Evolutionary conservation across 2,329 filamentous ascomycete genomes (phyloP).

Genomic region (Stachybotrys chartarum): DNA sequence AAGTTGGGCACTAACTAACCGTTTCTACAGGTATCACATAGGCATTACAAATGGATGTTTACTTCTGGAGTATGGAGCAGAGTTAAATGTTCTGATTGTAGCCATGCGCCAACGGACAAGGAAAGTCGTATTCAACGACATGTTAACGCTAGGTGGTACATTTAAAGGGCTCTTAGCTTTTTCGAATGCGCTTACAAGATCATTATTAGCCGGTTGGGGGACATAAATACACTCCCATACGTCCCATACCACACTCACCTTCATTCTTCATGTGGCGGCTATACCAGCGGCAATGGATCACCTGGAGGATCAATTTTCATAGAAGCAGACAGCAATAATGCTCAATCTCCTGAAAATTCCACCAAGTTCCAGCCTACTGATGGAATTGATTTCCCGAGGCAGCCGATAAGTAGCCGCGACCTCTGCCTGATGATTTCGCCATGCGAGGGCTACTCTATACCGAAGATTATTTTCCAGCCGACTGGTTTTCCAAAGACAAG

Average conservation of each 20-base stretch:
- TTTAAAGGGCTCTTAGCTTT: conserved; percentile 31
- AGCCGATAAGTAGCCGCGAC: conserved; percentile 37
- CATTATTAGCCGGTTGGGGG: conserved; percentile 44
- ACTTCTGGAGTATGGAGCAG: conserved; percentile 24
- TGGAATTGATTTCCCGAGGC: conserved; percentile 37
- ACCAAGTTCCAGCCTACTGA: conserved; percentile 26
- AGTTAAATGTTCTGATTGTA: conserved; percentile 39
- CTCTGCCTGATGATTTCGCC: conserved; percentile 62
- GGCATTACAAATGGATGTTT: conserved; percentile 23
- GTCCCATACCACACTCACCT: conserved; percentile 56
- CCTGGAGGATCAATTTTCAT: conserved; percentile 41
- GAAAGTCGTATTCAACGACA: conserved; percentile 8
- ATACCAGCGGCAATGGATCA: conserved; percentile 33
- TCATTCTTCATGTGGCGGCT: conserved; percentile 40
- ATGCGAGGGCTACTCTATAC: conserved; percentile 58
- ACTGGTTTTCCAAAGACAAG: conserved; percentile 51
- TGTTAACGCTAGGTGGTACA: too few relatives aligned
- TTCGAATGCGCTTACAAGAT: conserved; percentile 35
- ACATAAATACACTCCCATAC: conserved; percentile 54
- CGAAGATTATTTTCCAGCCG: conserved; percentile 50
- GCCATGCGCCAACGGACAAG: conserved; percentile 21
- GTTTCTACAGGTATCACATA: conserved; percentile 21
- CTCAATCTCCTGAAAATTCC: conserved; percentile 26
- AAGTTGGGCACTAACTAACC: conserved; percentile 2
- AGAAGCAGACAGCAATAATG: conserved; percentile 34